A percentile compares a stretch with the other conserved stretches of the same genome.
Evolutionary conservation across 2,329 filamentous ascomycete genomes (phyloP).

Genomic region (Pseudogymnoascus sp.): DNA sequence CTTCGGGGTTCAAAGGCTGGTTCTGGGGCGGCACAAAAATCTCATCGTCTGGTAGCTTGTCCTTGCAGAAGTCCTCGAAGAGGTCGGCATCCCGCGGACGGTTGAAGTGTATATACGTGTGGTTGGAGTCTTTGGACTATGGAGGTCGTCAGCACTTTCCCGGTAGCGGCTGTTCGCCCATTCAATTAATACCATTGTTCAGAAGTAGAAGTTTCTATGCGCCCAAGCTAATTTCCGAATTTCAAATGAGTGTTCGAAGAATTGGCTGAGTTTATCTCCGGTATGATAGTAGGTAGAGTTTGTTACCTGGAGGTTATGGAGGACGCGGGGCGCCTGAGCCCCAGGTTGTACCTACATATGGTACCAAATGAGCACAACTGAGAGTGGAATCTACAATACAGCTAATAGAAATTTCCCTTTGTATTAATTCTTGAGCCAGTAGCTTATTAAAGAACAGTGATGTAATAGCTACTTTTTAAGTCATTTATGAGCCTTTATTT

Average conservation of each 20-base stretch:
- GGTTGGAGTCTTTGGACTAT: slow-evolving; percentile 58
- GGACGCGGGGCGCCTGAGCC: background rate
- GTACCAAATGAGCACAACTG: background rate
- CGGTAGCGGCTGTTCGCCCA: background rate
- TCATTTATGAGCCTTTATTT: background rate
- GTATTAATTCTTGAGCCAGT: background rate
- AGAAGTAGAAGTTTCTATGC: background rate
- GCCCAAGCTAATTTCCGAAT: background rate
- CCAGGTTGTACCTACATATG: background rate
- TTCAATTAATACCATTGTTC: background rate
- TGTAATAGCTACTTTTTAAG: background rate
- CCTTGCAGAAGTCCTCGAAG: slow-evolving; percentile 67
- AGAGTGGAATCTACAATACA: background rate
- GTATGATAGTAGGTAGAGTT: background rate
- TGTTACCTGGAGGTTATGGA: slow-evolving; percentile 2
- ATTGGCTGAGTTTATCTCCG: background rate
- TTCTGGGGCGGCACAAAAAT: slow-evolving; percentile 74
- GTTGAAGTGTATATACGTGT: slow-evolving; percentile 70
- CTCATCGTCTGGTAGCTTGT: slow-evolving; percentile 64
- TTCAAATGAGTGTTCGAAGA: background rate
- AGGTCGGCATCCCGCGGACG: slow-evolving; percentile 64
- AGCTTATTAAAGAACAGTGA: background rate
- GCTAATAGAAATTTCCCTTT: background rate
- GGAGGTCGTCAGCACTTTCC: background rate
- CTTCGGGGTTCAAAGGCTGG: slow-evolving; percentile 76